Conservation (phyloP, 2,329 filamentous ascomycete species). For the Epichloe glyceriae region DNA sequence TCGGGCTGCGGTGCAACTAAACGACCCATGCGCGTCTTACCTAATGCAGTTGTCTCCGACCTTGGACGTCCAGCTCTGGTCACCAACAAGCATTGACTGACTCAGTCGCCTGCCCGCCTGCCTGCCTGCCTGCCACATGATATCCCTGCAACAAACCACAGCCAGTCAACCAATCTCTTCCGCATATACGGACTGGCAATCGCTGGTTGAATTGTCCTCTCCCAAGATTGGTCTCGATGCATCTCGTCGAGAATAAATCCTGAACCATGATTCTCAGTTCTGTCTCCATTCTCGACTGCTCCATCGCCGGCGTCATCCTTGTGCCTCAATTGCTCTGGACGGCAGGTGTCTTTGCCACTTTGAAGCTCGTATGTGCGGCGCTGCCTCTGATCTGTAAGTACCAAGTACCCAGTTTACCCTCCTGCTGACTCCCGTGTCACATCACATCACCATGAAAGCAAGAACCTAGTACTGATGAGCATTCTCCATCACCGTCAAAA, state of each 20-base stretch:
- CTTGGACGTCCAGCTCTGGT: no score
- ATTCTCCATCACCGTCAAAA: neutral
- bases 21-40: neutral
- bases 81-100: conserved; percentile 1
- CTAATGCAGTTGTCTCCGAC: neutral
- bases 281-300: conserved; percentile 63
- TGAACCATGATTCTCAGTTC: conserved; percentile 55
- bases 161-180: neutral
- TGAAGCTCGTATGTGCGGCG: conserved; percentile 51
- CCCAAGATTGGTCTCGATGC: neutral
- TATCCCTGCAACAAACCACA: no score
- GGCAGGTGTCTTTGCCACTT: conserved; percentile 47
- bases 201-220: neutral
- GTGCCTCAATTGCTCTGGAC: conserved; percentile 58
- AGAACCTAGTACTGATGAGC: neutral
- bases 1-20: no score
- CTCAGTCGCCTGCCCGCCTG: neutral
- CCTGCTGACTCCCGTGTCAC: neutral
- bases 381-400: conserved; percentile 39
- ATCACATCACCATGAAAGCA: no score
- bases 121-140: no score
- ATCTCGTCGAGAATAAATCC: neutral
- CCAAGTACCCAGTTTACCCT: neutral
- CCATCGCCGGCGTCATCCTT: conserved; percentile 59
- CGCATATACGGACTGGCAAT: neutral